Conservation (phyloP, 495 filamentous ascomycete genomes). For the Xylaria venustula region DNA sequence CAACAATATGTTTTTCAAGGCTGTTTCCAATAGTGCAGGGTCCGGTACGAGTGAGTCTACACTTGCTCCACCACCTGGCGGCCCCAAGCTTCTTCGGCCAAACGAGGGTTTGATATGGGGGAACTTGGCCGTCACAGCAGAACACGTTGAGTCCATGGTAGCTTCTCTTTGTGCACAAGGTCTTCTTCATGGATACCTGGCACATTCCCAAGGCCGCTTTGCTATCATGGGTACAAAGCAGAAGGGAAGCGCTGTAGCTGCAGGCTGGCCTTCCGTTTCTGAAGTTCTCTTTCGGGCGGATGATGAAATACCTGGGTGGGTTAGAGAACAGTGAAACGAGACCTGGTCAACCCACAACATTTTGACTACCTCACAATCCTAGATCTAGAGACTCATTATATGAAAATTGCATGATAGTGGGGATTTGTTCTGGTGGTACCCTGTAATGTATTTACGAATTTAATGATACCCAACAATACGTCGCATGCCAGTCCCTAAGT, state of each 20-base stretch:
- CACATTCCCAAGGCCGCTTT: constrained; percentile 70
- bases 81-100: constrained; percentile 45
- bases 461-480: neutral
- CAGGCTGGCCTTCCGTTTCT: constrained; percentile 42
- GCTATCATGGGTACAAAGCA: constrained; percentile 78
- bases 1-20: constrained; percentile 41
- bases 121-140: constrained; percentile 54
- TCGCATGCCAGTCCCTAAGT: neutral
- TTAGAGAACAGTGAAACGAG: constrained; percentile 5
- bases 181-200: constrained; percentile 83
- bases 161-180: constrained; percentile 77
- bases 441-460: neutral
- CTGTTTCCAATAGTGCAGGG: constrained; percentile 37
- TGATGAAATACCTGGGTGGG: constrained; percentile 19
- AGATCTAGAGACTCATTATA: neutral
- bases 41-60: constrained; percentile 23
- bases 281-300: constrained; percentile 18
- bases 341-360: neutral
- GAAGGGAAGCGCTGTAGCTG: constrained; percentile 45
- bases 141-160: constrained; percentile 75
- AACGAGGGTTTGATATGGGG: constrained; percentile 49
- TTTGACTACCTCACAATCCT: neutral
- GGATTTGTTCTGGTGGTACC: no score
- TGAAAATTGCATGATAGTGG: constrained; percentile 1
- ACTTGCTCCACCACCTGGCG: constrained; percentile 45